Base-by-base conservation (phyloP, 441 rosid genomes). In the Hypseocharis bilobata region DNA sequence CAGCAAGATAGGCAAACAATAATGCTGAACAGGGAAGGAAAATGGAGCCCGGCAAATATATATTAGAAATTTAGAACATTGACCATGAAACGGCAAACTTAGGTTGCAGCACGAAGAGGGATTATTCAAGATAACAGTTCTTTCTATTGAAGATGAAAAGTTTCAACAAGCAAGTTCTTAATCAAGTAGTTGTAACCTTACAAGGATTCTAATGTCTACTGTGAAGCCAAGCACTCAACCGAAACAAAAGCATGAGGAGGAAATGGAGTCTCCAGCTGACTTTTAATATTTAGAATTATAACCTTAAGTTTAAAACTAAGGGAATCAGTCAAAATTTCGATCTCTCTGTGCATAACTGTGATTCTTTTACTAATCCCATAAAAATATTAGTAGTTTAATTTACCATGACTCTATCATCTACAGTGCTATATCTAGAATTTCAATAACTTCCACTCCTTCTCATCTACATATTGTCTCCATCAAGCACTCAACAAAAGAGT, bases 1-100 rank as follows among this genome's bases (percentile, higher is more conserved):
- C 54, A 62, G 32, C 30, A 63, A 42, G 32, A 7, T n/a, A 8
- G 27, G 17, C 63, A 62, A 42, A 52, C 58, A 52, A 10, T 22
- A 52, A 20, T 52, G 28, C 58, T 10, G 0, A 23, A 22, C 58
- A 22, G 58, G 22, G 58, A 52, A 4, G 7, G 1, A 2, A 27
- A n/a, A 14, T 26, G 34, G 23, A 23, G n/a, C 13, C 4, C 26
- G 6, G 16, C 6, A 4, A 6, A 2, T 30, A 30, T 30, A 2
- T 30, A 30, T 30, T 30, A 2, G 3, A 30, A 30, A 2, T 30
- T 30, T 30, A 30, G 3, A 7, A 22, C 16, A 23, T 25, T 54
- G 29, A 4, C 4, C 29, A 25, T 5, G 34, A 28, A 28, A 47
- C 0, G 6, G 14, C 40, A 45, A n/a, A 16, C 34, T 17, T 6